These are phyloP conservation scores for Isabelozyma gotoi DNA, from an alignment of 805 yeast species.

Conservation along the genomic window DNA sequence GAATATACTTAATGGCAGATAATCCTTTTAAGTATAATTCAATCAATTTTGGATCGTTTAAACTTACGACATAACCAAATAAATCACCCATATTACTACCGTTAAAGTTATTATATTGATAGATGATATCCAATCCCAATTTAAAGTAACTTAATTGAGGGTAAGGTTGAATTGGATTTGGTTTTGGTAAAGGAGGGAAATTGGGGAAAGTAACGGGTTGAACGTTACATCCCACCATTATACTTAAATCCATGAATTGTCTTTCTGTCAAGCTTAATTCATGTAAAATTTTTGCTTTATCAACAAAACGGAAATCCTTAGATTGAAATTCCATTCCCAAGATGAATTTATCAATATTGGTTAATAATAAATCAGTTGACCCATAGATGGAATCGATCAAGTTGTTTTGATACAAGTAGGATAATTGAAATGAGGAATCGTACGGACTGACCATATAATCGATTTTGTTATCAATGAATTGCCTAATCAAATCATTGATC, in stretches of 20 bases:
- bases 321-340: conserved; percentile 66
- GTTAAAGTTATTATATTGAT: conserved; percentile 29
- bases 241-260: conserved; percentile 72
- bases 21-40: conserved; percentile 65
- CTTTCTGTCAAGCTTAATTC: conserved; percentile 62
- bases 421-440: conserved; percentile 75
- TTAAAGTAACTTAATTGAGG: conserved; percentile 42
- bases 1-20: conserved; percentile 67
- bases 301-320: conserved; percentile 67
- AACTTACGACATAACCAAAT: conserved; percentile 47
- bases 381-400: conserved; percentile 78
- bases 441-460: conserved; percentile 82
- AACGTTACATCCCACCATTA: conserved; percentile 75
- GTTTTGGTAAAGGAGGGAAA: conserved; percentile 46
- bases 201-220: conserved; percentile 64
- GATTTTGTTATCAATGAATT: conserved; percentile 54
- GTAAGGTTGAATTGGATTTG: conserved; percentile 38
- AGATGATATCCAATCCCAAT: conserved; percentile 38
- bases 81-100: conserved; percentile 25
- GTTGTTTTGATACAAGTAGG: conserved; percentile 58
- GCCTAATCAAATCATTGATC: conserved; percentile 53
- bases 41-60: conserved; percentile 46
- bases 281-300: conserved; percentile 52
- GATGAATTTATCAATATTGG: conserved; percentile 67
- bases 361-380: conserved; percentile 74